phyloP scores from a whole-genome alignment of 202 grass and related monocot genomes.

The Bolboschoenoplectus hybrid region DNA sequence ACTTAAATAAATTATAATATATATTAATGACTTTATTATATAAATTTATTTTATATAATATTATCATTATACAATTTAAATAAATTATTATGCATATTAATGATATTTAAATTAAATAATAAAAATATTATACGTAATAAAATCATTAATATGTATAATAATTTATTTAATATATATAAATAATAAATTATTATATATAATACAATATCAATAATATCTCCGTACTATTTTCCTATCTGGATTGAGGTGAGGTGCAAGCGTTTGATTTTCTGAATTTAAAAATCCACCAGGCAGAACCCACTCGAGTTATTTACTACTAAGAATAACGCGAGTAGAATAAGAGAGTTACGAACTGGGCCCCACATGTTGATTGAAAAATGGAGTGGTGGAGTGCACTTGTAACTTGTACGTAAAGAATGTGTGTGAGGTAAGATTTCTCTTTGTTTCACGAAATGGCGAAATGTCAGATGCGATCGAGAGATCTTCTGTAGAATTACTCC shows the following conservation, averaged over 20 bases:
- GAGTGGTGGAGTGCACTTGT: slow-evolving; percentile 38
- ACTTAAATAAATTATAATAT: too few relatives aligned
- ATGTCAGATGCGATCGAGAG: not conserved
- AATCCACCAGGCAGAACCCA: not conserved
- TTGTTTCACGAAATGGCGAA: not conserved
- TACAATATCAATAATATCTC: too few relatives aligned
- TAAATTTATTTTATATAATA: too few relatives aligned
- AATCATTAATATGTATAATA: too few relatives aligned
- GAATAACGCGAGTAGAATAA: not conserved
- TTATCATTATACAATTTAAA: too few relatives aligned
- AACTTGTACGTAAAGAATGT: slow-evolving; percentile 36
- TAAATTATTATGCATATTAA: too few relatives aligned
- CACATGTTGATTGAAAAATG: not conserved
- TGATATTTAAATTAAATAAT: too few relatives aligned
- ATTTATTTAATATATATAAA: too few relatives aligned
- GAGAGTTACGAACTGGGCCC: slow-evolving; percentile 7
- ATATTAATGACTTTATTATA: too few relatives aligned
- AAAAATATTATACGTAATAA: too few relatives aligned
- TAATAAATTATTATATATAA: too few relatives aligned
- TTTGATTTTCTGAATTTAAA: not conserved
- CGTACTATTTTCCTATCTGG: too few relatives aligned
- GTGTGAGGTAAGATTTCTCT: slow-evolving; percentile 21
- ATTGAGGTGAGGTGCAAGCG: not conserved
- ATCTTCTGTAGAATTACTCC: not conserved
- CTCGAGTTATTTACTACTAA: not conserved